Evolutionary conservation across 2,329 filamentous ascomycete genomes (phyloP).

Genomic region (Colletotrichum sp.): DNA sequence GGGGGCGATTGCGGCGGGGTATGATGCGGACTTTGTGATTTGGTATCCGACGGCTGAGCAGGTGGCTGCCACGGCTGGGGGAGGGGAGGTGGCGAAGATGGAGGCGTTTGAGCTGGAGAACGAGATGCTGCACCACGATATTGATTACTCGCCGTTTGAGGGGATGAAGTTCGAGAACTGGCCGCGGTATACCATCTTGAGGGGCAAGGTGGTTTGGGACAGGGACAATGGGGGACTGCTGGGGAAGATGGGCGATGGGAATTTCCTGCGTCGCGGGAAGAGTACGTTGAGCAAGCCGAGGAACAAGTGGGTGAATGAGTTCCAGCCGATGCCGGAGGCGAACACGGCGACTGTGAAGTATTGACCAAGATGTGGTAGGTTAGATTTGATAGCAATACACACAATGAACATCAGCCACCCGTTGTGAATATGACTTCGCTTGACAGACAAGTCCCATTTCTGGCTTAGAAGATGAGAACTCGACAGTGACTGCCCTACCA

Average conservation of each 20-base stretch:
- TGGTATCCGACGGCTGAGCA: conserved; percentile 52
- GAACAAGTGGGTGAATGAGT: conserved; percentile 20
- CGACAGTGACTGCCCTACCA: neutral
- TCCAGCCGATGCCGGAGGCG: neutral
- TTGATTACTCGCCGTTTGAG: conserved; percentile 69
- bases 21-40: conserved; percentile 62
- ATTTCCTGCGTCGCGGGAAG: conserved; percentile 49
- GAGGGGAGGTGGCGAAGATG: conserved; percentile 8
- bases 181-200: conserved; percentile 64
- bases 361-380: neutral
- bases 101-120: conserved; percentile 49
- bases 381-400: neutral
- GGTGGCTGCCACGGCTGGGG: conserved; percentile 3
- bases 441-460: fast-evolving
- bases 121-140: conserved; percentile 62
- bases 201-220: conserved; percentile 64
- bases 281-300: conserved; percentile 23
- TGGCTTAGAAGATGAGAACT: neutral
- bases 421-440: fast-evolving
- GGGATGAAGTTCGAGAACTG: conserved; percentile 61
- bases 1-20: conserved; percentile 53
- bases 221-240: conserved; percentile 54
- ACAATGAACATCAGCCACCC: neutral
- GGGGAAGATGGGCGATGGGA: conserved; percentile 51
- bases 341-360: neutral